These are phyloP conservation scores for Russula abietina DNA, from an alignment of 768 basidiomycete species.

Conservation along the genomic window DNA sequence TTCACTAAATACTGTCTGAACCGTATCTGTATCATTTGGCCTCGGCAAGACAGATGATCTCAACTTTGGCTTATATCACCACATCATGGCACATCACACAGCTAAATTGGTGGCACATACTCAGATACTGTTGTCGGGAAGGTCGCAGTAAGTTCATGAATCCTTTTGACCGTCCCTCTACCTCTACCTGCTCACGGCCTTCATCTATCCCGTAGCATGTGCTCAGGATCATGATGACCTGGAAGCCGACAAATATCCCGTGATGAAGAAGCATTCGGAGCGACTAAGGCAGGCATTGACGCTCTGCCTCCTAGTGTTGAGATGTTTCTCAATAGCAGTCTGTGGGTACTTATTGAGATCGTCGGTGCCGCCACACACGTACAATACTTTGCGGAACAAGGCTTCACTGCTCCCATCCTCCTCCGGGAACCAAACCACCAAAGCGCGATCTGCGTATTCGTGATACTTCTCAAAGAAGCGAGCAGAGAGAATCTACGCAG, in stretches of 20 bases:
- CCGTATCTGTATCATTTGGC: too few relatives aligned
- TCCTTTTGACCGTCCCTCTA: not conserved
- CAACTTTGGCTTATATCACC: too few relatives aligned
- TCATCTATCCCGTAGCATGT: conserved; percentile 35
- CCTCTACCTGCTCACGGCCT: not conserved
- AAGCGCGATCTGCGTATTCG: too few relatives aligned
- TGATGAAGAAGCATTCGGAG: conserved; percentile 58
- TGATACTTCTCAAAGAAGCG: too few relatives aligned
- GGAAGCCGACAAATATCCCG: conserved; percentile 41
- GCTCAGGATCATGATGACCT: conserved; percentile 56
- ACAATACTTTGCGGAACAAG: too few relatives aligned
- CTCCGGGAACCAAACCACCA: too few relatives aligned
- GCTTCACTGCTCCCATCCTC: too few relatives aligned
- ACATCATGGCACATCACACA: conserved; percentile 31
- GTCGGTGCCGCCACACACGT: not conserved
- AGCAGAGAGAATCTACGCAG: conserved; percentile 41
- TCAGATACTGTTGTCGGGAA: conserved; percentile 35
- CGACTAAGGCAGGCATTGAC: conserved; percentile 50
- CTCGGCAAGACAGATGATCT: too few relatives aligned
- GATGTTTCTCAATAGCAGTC: conserved; percentile 48
- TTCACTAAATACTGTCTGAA: too few relatives aligned
- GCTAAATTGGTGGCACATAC: conserved; percentile 37
- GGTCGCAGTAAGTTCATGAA: conserved; percentile 33
- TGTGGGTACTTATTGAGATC: conserved; percentile 4
- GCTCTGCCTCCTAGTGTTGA: conserved; percentile 40